Evolutionary conservation across 345 rosid genomes (phyloP), one percentile per base, ranked within the genome.

Genomic region (Isatis tinctoria): DNA sequence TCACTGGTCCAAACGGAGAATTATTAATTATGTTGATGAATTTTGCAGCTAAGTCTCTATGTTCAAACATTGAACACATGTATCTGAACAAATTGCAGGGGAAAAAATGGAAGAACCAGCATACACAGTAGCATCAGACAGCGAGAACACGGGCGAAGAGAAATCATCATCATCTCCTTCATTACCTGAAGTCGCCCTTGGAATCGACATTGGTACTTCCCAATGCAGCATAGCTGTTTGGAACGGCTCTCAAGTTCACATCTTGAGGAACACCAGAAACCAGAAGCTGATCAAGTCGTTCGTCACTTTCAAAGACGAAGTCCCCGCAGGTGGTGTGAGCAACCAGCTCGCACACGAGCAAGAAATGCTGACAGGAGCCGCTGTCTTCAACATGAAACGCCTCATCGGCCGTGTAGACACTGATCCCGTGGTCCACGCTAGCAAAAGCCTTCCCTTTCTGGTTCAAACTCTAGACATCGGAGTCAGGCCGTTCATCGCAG

Each of bases 341-440:
- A 85, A 73, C 74, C 95, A 88, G 63, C 81, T 89, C 45, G 78
- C 88, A 9, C 87, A 88, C 41, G 98, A 94, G 73, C 83, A 77
- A 18, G 97, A 94, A 74, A 82, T 91, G 84, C 73, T 91, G 6
- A 83, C 93, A 1, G 97, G 98, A 37, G 88, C 91, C 12, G 83
- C 98, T 20, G 79, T 94, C 64, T 94, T 91, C 82, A 94, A 94
- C 75, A 85, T 94, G 94, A 94, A 94, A 70, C 96, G 96, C 16
- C 85, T 94, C 17, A 81, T 94, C 8, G 98, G 97, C 32, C 85
- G 98, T 47, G 89, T 87, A 36, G 96, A 93, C 67, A 89, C 91
- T 6, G 97, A 93, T 47, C 91, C 95, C 0, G 80, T 91, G 26
- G 89, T 93, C 58, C 96, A 83, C 61, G 88, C 87, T 0, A 82